Base-by-base conservation (phyloP, 306 rosid genomes). In the Mimosa pudica region DNA sequence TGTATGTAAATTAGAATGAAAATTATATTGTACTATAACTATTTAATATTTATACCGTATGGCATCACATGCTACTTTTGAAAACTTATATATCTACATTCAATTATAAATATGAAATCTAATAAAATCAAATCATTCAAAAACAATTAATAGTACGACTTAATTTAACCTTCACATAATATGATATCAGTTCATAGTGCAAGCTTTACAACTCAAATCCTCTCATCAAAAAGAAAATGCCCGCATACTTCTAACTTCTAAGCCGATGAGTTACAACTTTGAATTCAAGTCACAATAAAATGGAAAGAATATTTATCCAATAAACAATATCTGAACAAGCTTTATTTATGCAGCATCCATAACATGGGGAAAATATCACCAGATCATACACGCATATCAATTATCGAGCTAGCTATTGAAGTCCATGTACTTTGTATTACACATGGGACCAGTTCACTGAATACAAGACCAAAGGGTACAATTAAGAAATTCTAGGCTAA, bases 401-500 rank as follows among this genome's bases (percentile, higher is more conserved):
- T 13, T 18, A 70, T 44, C 57, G 78, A 78, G 61, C 65, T 75
- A 71, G 54, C 35, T 58, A 79, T 63, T 33, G 79, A 79, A 84
- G 79, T 84, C 67, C 18, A 84, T 67, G 71, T 77, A 82, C 77
- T 81, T 87, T 71, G 78, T 83, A 84, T 82, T 73, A 89, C 71
- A 80, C 85, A 16, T 70, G 7, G 79, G 80, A 67, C 48, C 81
- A 68, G 70, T 76, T 84, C 80, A 58, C 57, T 76, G 74, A 84
- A 79, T 79, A 88, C 80, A 83, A 55, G 71, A 79, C 32, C 83
- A 79, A 89, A 81, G 69, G 80, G 74, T 81, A 84, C 62, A 86
- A 80, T 74, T 86, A 83, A 83, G 86, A 80, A 81, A 83, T 80
- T 80, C 85, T 80, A 85, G 44, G 84, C 90, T 83, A 79, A 80